Conservation (phyloP, 495 filamentous ascomycete species). For the Neurospora sp. region DNA sequence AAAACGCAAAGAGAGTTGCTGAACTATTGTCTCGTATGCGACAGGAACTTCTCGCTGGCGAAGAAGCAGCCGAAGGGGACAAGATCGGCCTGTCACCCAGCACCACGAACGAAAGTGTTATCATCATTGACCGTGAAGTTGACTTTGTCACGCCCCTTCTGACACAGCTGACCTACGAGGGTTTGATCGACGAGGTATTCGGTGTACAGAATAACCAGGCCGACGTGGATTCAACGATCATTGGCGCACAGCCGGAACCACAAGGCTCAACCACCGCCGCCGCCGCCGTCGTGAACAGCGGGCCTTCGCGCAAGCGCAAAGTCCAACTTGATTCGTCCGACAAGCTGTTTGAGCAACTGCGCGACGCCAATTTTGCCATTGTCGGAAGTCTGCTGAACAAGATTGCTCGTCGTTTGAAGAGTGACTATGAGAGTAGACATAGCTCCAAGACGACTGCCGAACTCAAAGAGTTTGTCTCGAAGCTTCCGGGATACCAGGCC, state of each 20-base stretch:
- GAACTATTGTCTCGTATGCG: slow-evolving; percentile 91
- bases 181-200: slow-evolving; percentile 88
- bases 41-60: slow-evolving; percentile 73
- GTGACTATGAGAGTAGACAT: slow-evolving; percentile 83
- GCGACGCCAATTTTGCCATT: slow-evolving; percentile 92
- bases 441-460: slow-evolving; percentile 80
- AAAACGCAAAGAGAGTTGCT: slow-evolving; percentile 79
- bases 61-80: slow-evolving; percentile 51
- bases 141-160: slow-evolving; percentile 86
- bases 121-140: slow-evolving; percentile 91
- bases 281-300: slow-evolving; percentile 19
- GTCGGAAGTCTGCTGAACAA: slow-evolving; percentile 83
- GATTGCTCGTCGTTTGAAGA: slow-evolving; percentile 74
- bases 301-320: slow-evolving; percentile 63
- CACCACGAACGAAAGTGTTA: slow-evolving; percentile 72
- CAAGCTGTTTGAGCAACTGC: slow-evolving; percentile 76
- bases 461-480: slow-evolving; percentile 83
- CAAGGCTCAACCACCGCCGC: slow-evolving; percentile 38
- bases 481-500: slow-evolving; percentile 82
- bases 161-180: slow-evolving; percentile 95
- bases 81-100: slow-evolving; percentile 75
- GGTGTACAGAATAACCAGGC: slow-evolving; percentile 81
- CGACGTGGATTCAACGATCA: slow-evolving; percentile 85
- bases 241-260: slow-evolving; percentile 53
- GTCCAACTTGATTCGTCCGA: slow-evolving; percentile 85